Conservation (phyloP, 1,139 yeast genomes). For the Pneumocystis canis region DNA sequence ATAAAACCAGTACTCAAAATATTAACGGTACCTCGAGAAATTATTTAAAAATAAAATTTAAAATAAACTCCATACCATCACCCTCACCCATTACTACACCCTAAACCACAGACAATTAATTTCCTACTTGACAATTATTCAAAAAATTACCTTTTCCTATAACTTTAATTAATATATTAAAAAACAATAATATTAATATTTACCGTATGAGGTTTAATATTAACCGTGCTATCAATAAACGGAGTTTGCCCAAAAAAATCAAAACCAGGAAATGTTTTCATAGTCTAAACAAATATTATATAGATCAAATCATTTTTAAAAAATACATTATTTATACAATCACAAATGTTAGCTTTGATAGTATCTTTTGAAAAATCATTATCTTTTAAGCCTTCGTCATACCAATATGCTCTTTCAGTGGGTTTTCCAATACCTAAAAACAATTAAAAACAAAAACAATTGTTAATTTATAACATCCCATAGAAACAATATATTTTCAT, state of each 20-base stretch:
- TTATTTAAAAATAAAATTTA: slow-evolving; percentile 44
- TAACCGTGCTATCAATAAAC: slow-evolving; percentile 1
- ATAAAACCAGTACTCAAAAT: slow-evolving; percentile 6
- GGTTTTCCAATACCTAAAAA: slow-evolving; percentile 63
- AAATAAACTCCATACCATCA: slow-evolving; percentile 82
- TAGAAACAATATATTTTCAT: slow-evolving; percentile 80
- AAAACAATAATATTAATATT: not conserved
- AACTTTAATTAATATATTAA: not conserved
- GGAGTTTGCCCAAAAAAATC: not conserved
- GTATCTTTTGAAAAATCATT: slow-evolving; percentile 22
- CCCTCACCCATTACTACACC: slow-evolving; percentile 78
- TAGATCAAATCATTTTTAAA: not conserved
- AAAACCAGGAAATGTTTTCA: not conserved
- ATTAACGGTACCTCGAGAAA: slow-evolving; percentile 26
- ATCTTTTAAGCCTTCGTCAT: slow-evolving; percentile 36
- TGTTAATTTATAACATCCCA: slow-evolving; percentile 23
- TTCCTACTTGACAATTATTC: not conserved
- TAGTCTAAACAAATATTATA: not conserved
- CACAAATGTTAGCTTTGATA: slow-evolving; percentile 44
- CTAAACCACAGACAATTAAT: not conserved
- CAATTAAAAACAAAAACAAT: not conserved
- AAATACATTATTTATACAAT: not conserved
- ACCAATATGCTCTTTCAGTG: slow-evolving; percentile 82
- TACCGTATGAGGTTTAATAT: not conserved
- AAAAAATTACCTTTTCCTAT: not conserved